phyloP scores from a whole-genome alignment of 441 rosid species.

The Gossypium davidsonii region DNA sequence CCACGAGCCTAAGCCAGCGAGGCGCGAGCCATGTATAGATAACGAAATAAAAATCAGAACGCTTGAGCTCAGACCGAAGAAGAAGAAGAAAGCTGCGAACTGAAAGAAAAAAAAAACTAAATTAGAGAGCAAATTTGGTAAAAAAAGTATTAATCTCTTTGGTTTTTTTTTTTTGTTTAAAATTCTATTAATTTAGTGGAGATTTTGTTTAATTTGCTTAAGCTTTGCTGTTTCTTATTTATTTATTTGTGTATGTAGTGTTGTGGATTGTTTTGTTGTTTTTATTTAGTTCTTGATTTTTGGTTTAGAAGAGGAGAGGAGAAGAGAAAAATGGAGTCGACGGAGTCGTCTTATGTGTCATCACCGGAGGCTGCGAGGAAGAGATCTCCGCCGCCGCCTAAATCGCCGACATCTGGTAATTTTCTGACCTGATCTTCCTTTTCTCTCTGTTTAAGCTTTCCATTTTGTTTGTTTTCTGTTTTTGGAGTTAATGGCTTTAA shows the following conservation, averaged over 20 bases:
- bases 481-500: not conserved
- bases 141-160: not conserved
- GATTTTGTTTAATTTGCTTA: not conserved
- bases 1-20: not conserved
- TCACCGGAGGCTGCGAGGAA: slow-evolving; percentile 63
- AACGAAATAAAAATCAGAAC: not conserved
- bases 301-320: not conserved
- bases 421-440: slow-evolving; percentile 47
- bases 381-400: slow-evolving; percentile 65
- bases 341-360: slow-evolving; percentile 75
- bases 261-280: not conserved
- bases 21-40: slow-evolving; percentile 16
- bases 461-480: not conserved
- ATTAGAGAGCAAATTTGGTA: not conserved
- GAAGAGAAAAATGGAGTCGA: slow-evolving; percentile 61
- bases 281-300: not conserved
- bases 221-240: not conserved
- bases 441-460: not conserved
- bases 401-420: slow-evolving; percentile 69
- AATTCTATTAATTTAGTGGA: not conserved
- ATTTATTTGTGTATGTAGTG: not conserved
- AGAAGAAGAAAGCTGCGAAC: slow-evolving; percentile 8
- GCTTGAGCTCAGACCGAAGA: not conserved
- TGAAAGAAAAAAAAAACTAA: not conserved
- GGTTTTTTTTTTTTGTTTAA: not conserved